Evolutionary conservation across 225 moss, liverwort and hornwort genomes (phyloP).

Genomic region (Bryoerythrophyllum caledonicum): DNA sequence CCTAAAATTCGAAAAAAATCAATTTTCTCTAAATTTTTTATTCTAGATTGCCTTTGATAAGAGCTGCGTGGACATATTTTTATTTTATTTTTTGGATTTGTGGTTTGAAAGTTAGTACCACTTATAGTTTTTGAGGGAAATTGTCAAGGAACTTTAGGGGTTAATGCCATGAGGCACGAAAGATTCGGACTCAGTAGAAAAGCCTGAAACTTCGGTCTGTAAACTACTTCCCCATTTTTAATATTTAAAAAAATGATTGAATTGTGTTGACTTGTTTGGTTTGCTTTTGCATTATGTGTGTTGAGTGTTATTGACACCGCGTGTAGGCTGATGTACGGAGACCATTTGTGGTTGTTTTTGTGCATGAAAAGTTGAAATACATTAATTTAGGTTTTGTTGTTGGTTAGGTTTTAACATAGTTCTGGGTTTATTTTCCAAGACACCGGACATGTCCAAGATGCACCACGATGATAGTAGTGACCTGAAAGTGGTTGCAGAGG

Average conservation of each 20-base stretch:
- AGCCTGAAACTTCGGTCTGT: slow-evolving; percentile 72
- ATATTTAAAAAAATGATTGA: too few relatives aligned
- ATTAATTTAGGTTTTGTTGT: neutral
- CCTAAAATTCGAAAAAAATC: too few relatives aligned
- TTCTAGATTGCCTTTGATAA: too few relatives aligned
- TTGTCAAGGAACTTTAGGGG: too few relatives aligned
- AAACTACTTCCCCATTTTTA: neutral
- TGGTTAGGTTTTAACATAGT: slow-evolving; percentile 1
- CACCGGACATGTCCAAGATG: slow-evolving; percentile 91
- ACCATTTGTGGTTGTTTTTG: neutral
- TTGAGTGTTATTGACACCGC: neutral
- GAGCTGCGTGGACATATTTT: too few relatives aligned
- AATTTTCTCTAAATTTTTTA: too few relatives aligned
- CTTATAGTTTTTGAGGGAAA: too few relatives aligned
- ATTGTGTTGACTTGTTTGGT: neutral
- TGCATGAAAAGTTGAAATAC: neutral
- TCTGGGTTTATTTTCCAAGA: slow-evolving; percentile 43
- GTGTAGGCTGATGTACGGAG: neutral
- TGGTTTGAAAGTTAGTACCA: too few relatives aligned
- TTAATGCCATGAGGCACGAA: too few relatives aligned
- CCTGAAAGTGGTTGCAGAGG: slow-evolving; percentile 64
- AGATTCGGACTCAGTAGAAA: too few relatives aligned
- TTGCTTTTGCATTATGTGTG: neutral
- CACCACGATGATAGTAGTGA: slow-evolving; percentile 72
- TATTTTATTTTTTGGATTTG: too few relatives aligned